Percentiles rank a stretch among this genome's conserved stretches.
These are phyloP conservation scores for Shiraia bambusicola DNA, from an alignment of 2,329 filamentous ascomycete genomes.

Conservation along the genomic window DNA sequence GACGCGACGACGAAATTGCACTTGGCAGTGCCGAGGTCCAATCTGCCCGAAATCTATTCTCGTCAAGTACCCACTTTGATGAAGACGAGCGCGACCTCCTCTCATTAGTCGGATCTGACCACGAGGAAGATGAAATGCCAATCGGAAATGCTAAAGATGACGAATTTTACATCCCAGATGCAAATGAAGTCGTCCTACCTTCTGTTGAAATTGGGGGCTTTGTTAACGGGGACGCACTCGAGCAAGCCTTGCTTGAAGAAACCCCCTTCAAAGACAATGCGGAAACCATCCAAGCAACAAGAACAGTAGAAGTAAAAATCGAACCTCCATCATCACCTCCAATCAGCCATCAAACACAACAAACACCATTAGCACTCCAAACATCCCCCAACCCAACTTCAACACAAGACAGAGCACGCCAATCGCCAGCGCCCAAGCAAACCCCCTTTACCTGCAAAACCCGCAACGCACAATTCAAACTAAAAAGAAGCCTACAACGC, in stretches of 20 bases:
- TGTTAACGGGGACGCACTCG: constrained; percentile 17
- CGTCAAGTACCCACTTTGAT: constrained; percentile 24
- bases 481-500: constrained; percentile 1
- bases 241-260: constrained; percentile 12
- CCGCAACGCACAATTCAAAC: constrained; percentile 12
- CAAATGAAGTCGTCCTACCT: constrained; percentile 23
- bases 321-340: constrained; percentile 4
- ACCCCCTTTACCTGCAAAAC: constrained; percentile 2
- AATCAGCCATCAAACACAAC: constrained; percentile 1
- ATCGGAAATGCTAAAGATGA: constrained; percentile 4
- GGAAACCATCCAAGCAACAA: not conserved
- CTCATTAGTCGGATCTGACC: constrained; percentile 23
- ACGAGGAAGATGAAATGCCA: constrained; percentile 7
- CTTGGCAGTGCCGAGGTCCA: not conserved
- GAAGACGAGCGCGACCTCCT: constrained; percentile 32
- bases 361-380: not conserved
- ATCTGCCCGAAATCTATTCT: constrained; percentile 1
- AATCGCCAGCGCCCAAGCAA: not conserved
- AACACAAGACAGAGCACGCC: not conserved
- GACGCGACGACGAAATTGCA: constrained; percentile 12
- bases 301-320: constrained; percentile 7
- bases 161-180: not conserved
- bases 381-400: constrained; percentile 3
- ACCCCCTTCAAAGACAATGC: constrained; percentile 4
- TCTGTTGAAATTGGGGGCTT: constrained; percentile 24